Percentiles rank a stretch among this genome's conserved stretches.
Evolutionary conservation across 208 protist species (phyloP).

Genomic region (Acanthamoeba quina): DNA sequence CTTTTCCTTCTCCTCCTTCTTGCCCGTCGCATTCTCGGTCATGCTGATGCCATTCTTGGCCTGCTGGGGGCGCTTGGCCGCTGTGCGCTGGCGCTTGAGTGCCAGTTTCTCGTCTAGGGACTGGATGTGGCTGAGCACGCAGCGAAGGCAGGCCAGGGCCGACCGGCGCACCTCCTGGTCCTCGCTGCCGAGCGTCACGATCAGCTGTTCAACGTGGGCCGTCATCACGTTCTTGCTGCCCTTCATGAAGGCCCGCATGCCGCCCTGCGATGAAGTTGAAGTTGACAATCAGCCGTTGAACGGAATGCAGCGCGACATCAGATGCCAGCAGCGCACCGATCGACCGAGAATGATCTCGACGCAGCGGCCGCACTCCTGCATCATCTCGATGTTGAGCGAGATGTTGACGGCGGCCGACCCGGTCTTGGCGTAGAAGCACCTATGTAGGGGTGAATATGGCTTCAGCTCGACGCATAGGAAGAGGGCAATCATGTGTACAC

Average conservation of each 20-base stretch:
- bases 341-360: neutral
- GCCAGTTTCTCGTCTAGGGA: neutral
- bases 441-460: neutral
- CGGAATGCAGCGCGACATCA: neutral
- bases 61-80: neutral
- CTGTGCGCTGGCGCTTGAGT: neutral
- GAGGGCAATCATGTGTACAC: neutral
- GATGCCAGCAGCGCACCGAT: neutral
- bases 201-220: conserved; percentile 18
- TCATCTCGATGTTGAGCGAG: neutral
- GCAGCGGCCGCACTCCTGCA: neutral
- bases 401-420: neutral
- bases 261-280: neutral
- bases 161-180: conserved; percentile 5
- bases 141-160: neutral
- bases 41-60: no score
- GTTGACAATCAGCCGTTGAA: no score
- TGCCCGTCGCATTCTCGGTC: neutral
- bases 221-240: conserved; percentile 3
- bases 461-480: neutral
- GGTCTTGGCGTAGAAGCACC: neutral
- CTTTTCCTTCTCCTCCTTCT: no score
- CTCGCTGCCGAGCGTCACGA: neutral
- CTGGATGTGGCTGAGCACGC: neutral
- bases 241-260: neutral